Conservation (phyloP, 2,329 filamentous ascomycete species). For the Botrytis byssoidea region DNA sequence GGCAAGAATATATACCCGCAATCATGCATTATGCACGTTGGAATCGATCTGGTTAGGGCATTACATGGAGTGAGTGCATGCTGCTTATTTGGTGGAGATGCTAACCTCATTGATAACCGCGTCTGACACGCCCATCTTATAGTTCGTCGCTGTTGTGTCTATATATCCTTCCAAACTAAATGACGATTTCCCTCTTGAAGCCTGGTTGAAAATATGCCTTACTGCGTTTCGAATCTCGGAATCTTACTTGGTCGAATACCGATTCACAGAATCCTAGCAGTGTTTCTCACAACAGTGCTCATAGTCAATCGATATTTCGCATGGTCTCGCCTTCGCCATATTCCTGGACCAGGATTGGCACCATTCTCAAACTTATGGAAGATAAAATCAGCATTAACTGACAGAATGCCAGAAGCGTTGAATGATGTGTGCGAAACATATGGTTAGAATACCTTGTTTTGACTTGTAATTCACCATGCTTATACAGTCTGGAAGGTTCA, state of each 20-base stretch:
- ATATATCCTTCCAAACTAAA: not conserved
- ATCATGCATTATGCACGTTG: not conserved
- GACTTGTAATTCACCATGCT: not conserved
- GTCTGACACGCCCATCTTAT: not conserved
- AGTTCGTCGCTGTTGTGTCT: not conserved
- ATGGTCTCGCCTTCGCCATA: constrained; percentile 5
- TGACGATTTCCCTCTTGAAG: not conserved
- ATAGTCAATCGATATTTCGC: not conserved
- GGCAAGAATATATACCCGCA: not conserved
- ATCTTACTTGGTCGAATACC: too few species aligned
- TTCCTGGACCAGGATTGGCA: not conserved
- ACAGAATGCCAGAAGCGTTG: not conserved
- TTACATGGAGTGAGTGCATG: not conserved
- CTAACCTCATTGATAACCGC: not conserved
- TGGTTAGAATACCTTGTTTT: not conserved
- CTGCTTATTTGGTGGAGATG: not conserved
- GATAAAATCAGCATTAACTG: not conserved
- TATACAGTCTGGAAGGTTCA: constrained; percentile 19
- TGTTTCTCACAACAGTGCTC: not conserved
- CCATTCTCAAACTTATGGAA: not conserved
- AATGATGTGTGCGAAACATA: constrained; percentile 6
- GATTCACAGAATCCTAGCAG: not conserved
- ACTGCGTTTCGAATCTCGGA: not conserved
- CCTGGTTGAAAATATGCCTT: not conserved
- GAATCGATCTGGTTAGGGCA: not conserved